phyloP scores from a whole-genome alignment of 371 early-diverging fungal genomes.

The Mucor indicus region DNA sequence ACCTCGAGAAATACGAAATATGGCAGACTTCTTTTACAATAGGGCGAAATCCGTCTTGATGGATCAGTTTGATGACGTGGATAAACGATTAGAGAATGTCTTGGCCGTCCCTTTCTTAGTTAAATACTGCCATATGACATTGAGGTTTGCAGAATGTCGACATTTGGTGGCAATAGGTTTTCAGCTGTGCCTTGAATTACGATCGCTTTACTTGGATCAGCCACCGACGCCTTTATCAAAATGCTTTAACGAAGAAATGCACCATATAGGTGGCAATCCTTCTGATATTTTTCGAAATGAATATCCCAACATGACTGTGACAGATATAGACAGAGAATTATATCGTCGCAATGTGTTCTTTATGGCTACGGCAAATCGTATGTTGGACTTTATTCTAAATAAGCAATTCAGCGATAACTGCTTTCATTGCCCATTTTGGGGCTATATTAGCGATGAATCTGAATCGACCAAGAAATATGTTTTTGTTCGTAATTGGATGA shows the following conservation, averaged over 20 bases:
- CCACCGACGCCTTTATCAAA: background rate
- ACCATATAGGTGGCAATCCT: too few species aligned
- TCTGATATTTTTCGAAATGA: too few species aligned
- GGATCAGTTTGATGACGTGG: constrained; percentile 17
- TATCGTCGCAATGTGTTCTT: constrained; percentile 1
- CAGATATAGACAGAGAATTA: background rate
- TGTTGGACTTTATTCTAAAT: constrained; percentile 1
- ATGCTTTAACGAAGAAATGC: too few species aligned
- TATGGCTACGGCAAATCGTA: background rate
- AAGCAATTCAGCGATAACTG: background rate
- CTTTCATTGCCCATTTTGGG: background rate
- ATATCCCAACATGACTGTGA: background rate
- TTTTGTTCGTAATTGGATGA: background rate
- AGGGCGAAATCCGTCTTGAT: constrained; percentile 8
- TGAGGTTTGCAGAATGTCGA: constrained; percentile 5
- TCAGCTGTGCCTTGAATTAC: constrained; percentile 13
- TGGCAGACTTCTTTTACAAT: constrained; percentile 13
- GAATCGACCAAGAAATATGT: background rate
- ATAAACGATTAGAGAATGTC: constrained; percentile 18
- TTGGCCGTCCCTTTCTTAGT: constrained; percentile 6
- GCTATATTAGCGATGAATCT: constrained; percentile 2
- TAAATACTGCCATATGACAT: constrained; percentile 7
- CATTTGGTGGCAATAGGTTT: constrained; percentile 3
- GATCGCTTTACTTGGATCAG: background rate
- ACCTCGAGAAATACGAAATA: constrained; percentile 1